phyloP scores from a whole-genome alignment of 257 asterid genomes.

The Buddleja alternifolia region DNA sequence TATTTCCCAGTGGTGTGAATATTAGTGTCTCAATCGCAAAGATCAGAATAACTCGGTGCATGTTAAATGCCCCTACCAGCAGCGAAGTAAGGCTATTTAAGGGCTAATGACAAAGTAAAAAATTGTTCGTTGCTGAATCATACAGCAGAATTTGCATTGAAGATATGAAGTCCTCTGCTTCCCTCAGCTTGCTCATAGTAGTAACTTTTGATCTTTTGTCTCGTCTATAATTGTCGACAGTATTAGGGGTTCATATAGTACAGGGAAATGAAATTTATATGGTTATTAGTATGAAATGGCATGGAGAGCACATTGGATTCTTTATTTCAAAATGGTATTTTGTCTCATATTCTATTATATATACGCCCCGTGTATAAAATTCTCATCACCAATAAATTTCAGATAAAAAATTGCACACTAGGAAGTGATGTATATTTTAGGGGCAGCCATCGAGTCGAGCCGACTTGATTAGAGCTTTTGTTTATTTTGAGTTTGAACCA shows the following conservation, averaged over 20 bases:
- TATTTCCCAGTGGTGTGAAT: conserved; percentile 20
- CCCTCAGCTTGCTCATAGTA: neutral
- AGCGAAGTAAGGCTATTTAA: neutral
- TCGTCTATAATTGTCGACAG: neutral
- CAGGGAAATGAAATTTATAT: neutral
- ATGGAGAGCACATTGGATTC: neutral
- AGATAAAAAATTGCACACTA: too few species aligned
- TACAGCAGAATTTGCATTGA: neutral
- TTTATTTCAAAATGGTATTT: too few species aligned
- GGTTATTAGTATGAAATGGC: conserved; percentile 9
- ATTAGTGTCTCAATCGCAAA: neutral
- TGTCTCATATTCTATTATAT: too few species aligned
- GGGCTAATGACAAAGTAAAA: neutral
- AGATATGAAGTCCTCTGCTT: conserved; percentile 3
- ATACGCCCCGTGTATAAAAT: too few species aligned
- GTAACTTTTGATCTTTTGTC: neutral
- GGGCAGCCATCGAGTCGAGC: too few species aligned
- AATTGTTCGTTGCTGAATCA: neutral
- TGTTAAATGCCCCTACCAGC: neutral
- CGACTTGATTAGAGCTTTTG: too few species aligned
- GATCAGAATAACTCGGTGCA: neutral
- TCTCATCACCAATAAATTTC: too few species aligned
- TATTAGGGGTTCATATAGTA: neutral
- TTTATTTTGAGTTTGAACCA: too few species aligned
- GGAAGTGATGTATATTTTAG: too few species aligned